Evolutionary conservation across 2,329 filamentous ascomycete genomes (phyloP).

Genomic region (Rhytidhysteron rufulum): DNA sequence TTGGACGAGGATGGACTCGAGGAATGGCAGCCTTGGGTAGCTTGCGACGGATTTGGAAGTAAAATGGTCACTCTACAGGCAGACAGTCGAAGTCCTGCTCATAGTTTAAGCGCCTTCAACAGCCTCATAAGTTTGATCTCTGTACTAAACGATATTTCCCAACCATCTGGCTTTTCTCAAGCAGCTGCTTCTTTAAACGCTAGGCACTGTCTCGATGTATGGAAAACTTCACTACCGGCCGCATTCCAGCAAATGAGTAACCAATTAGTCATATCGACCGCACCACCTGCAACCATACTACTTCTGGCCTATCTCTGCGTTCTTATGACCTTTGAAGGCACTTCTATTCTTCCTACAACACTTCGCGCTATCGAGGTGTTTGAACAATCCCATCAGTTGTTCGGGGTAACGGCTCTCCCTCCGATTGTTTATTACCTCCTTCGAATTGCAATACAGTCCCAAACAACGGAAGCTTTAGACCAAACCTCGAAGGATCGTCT

Average conservation of each 20-base stretch:
- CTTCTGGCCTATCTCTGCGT: constrained; percentile 24
- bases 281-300: constrained; percentile 25
- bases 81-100: constrained; percentile 23
- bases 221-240: constrained; percentile 26
- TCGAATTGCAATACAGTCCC: constrained; percentile 15
- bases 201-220: constrained; percentile 34
- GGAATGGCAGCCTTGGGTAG: constrained; percentile 71
- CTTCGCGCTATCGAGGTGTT: constrained; percentile 16
- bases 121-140: constrained; percentile 37
- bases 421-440: constrained; percentile 24
- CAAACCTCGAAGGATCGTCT: constrained; percentile 14
- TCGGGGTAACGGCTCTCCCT: constrained; percentile 23
- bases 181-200: constrained; percentile 28
- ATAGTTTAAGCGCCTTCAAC: constrained; percentile 53
- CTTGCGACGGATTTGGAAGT: constrained; percentile 39
- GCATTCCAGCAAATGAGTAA: constrained; percentile 19
- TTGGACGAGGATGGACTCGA: constrained; percentile 65
- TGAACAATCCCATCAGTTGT: constrained; percentile 18
- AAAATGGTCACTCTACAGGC: constrained; percentile 14
- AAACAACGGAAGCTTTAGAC: constrained; percentile 11
- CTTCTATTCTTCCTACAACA: constrained; percentile 15
- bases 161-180: constrained; percentile 12
- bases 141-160: constrained; percentile 15
- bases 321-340: constrained; percentile 15
- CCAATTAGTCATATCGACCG: constrained; percentile 14